Evolutionary conservation across 2,329 filamentous ascomycete genomes (phyloP).

Genomic region (Apiospora kogelbergensis): DNA sequence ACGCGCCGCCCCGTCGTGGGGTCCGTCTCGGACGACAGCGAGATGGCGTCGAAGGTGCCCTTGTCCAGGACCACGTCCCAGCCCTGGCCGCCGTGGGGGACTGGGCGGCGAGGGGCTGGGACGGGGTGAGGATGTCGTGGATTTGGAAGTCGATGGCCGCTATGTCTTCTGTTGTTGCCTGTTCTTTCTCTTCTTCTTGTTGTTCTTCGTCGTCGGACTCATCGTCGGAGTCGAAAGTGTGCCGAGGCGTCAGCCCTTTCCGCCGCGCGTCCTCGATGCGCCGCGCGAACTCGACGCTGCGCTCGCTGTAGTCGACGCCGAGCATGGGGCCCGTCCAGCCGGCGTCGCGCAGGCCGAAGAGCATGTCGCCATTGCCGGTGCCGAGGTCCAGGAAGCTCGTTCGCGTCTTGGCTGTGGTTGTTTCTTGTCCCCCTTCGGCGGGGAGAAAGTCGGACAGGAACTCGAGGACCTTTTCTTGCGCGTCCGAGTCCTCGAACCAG

Average conservation of each 20-base stretch:
- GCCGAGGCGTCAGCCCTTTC: constrained; percentile 15
- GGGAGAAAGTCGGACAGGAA: constrained; percentile 54
- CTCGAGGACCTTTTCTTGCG: constrained; percentile 75
- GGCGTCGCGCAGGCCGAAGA: constrained; percentile 73
- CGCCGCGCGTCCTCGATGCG: constrained; percentile 51
- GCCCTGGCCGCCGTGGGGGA: constrained; percentile 36
- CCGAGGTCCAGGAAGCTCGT: constrained; percentile 77
- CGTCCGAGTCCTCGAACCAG: constrained; percentile 94
- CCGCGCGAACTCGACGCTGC: constrained; percentile 72
- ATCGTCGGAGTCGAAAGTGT: constrained; percentile 11
- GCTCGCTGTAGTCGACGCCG: constrained; percentile 83
- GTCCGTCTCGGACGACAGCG: constrained; percentile 61
- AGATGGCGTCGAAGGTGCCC: constrained; percentile 95
- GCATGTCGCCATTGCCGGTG: constrained; percentile 88
- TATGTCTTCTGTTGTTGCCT: background rate
- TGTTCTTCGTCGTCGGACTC: constrained; percentile 24
- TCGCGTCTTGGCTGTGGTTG: constrained; percentile 20
- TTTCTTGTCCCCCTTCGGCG: background rate
- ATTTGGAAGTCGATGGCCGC: constrained; percentile 42
- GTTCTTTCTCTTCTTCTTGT: constrained; percentile 12
- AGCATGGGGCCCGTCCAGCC: constrained; percentile 69
- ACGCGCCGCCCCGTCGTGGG: constrained; percentile 55
- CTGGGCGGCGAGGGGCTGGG: constrained; percentile 29
- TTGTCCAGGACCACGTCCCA: constrained; percentile 97
- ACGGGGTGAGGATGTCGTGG: constrained; percentile 62